phyloP scores from a whole-genome alignment of 148 eudicot species.

The Vaccinium vitisidaea region DNA sequence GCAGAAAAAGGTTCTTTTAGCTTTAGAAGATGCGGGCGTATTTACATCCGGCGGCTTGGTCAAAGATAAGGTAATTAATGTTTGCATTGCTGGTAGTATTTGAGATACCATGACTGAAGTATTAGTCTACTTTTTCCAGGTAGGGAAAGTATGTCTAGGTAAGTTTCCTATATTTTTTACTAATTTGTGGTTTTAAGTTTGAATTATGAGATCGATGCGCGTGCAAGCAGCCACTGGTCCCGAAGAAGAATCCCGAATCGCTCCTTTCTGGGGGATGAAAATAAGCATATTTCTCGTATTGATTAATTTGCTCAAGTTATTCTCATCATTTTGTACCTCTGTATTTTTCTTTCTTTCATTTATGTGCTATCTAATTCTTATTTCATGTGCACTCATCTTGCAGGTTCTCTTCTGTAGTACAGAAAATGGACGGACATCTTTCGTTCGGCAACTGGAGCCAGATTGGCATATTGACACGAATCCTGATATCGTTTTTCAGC shows the following conservation, averaged over 20 bases:
- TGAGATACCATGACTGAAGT: background rate
- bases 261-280: too few species aligned
- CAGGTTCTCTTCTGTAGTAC: conserved; percentile 96
- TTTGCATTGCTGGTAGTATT: background rate
- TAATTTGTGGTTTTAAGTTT: background rate
- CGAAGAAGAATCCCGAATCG: too few species aligned
- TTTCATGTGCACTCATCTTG: conserved; percentile 15
- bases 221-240: too few species aligned
- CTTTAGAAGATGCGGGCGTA: conserved; percentile 89
- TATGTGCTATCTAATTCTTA: background rate
- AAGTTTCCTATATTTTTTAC: background rate
- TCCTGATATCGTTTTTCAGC: conserved; percentile 69
- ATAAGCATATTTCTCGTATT: background rate
- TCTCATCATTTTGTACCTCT: background rate
- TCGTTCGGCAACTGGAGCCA: conserved; percentile 95
- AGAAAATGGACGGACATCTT: conserved; percentile 84
- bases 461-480: conserved; percentile 97
- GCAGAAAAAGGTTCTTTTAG: conserved; percentile 81
- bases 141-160: background rate
- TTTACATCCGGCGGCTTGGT: conserved; percentile 86
- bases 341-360: background rate
- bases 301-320: background rate
- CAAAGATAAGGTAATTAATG: conserved; percentile 74
- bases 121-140: background rate
- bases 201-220: background rate